These are phyloP conservation scores for Triangularia verruculosa DNA, from an alignment of 2,329 filamentous ascomycete genomes.

Conservation along the genomic window DNA sequence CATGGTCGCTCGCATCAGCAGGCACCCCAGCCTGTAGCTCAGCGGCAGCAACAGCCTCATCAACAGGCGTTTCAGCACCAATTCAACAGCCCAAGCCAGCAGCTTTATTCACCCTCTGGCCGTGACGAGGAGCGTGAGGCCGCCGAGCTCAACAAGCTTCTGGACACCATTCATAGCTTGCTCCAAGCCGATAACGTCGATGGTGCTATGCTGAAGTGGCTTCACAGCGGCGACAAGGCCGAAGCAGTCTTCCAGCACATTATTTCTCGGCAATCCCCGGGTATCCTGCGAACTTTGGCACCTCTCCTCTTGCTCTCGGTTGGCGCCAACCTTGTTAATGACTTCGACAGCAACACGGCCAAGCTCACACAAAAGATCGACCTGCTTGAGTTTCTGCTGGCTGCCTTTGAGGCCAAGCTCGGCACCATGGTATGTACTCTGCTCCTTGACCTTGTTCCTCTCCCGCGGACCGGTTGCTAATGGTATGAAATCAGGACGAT, in stretches of 20 bases:
- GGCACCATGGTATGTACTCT: slow-evolving; percentile 49
- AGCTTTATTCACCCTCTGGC: slow-evolving; percentile 39
- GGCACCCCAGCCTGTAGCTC: slow-evolving; percentile 23
- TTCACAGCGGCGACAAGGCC: slow-evolving; percentile 58
- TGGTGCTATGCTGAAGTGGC: slow-evolving; percentile 63
- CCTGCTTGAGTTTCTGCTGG: slow-evolving; percentile 61
- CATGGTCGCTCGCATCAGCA: slow-evolving; percentile 17
- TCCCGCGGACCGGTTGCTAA: slow-evolving; percentile 8
- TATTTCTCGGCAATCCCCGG: slow-evolving; percentile 48
- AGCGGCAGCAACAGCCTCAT: slow-evolving; percentile 26
- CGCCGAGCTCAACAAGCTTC: slow-evolving; percentile 52
- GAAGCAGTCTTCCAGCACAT: slow-evolving; percentile 61
- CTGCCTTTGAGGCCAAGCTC: slow-evolving; percentile 48
- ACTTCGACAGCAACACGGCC: slow-evolving; percentile 47
- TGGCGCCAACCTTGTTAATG: slow-evolving; percentile 60
- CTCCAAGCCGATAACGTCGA: slow-evolving; percentile 62
- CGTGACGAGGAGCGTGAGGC: slow-evolving; percentile 47
- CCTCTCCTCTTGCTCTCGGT: slow-evolving; percentile 63
- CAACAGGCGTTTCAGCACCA: slow-evolving; percentile 28
- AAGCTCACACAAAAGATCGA: slow-evolving; percentile 54
- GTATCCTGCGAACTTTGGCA: slow-evolving; percentile 52
- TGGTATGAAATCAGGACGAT: slow-evolving; percentile 45
- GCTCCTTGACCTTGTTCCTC: background rate
- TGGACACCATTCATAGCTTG: slow-evolving; percentile 58
- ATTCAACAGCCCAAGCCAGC: slow-evolving; percentile 26